A percentile compares a stretch with the other conserved stretches of the same genome.
phyloP scores from a whole-genome alignment of 345 rosid species.

The Gossypium bickii region DNA sequence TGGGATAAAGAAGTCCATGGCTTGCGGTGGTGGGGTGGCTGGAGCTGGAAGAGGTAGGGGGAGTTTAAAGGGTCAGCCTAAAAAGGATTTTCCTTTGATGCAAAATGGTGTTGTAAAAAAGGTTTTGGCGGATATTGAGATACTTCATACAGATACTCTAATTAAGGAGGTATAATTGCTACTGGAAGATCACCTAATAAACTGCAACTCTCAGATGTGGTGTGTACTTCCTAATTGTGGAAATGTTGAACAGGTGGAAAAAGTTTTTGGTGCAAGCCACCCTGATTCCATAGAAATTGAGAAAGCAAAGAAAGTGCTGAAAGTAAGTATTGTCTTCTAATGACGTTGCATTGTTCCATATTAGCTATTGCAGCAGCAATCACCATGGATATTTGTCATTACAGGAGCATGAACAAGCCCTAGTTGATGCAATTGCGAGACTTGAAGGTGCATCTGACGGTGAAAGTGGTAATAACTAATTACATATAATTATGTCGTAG shows the following conservation, averaged over 20 bases:
- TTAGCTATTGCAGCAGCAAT: constrained; percentile 1
- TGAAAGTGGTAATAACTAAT: constrained; percentile 92
- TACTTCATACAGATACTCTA: constrained; percentile 82
- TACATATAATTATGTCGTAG: constrained; percentile 38
- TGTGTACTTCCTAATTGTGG: constrained; percentile 4
- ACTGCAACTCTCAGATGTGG: not conserved
- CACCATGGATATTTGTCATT: constrained; percentile 11
- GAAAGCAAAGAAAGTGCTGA: constrained; percentile 80
- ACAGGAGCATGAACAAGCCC: constrained; percentile 94
- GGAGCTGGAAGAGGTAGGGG: constrained; percentile 85
- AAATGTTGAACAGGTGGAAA: constrained; percentile 63
- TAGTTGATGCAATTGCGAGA: constrained; percentile 79
- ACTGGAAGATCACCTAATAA: constrained; percentile 1
- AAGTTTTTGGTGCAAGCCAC: constrained; percentile 57
- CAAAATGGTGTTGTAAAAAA: constrained; percentile 77
- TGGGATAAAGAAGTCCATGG: constrained; percentile 58
- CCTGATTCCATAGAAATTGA: constrained; percentile 72
- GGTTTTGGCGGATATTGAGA: constrained; percentile 76
- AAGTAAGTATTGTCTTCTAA: constrained; percentile 41
- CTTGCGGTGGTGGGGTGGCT: constrained; percentile 55
- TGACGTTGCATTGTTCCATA: not conserved
- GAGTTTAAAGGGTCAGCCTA: constrained; percentile 41
- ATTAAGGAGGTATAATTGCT: constrained; percentile 67
- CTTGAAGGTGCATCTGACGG: constrained; percentile 95
- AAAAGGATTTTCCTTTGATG: constrained; percentile 43